Percentiles rank a stretch among this genome's conserved stretches.
These are phyloP conservation scores for Phaeophleospora eucalypticola DNA, from an alignment of 2,329 filamentous ascomycete genomes.

Conservation along the genomic window DNA sequence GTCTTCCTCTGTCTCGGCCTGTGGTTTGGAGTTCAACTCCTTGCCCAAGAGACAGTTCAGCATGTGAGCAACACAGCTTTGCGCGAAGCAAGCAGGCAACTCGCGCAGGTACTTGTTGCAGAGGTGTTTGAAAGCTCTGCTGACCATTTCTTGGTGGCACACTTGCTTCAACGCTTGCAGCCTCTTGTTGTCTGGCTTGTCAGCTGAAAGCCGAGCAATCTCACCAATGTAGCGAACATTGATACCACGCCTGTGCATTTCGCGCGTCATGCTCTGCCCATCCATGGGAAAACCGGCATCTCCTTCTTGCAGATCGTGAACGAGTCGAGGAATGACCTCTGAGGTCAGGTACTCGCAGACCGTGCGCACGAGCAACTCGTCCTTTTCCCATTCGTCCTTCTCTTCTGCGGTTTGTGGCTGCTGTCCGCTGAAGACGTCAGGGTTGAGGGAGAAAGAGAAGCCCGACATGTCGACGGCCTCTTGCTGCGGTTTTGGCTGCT, in stretches of 20 bases:
- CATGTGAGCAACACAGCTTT: conserved; percentile 76
- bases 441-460: conserved; percentile 86
- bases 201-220: conserved; percentile 60
- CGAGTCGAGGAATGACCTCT: conserved; percentile 75
- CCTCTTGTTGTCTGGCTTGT: conserved; percentile 61
- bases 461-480: conserved; percentile 79
- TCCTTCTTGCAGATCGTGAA: conserved; percentile 83
- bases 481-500: conserved; percentile 38
- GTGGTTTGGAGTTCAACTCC: conserved; percentile 70
- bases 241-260: conserved; percentile 94
- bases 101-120: conserved; percentile 73
- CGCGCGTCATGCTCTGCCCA: conserved; percentile 79
- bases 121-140: conserved; percentile 93
- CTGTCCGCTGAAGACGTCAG: conserved; percentile 92
- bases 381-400: conserved; percentile 73
- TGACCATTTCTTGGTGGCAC: conserved; percentile 84
- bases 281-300: conserved; percentile 99
- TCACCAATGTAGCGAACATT: conserved; percentile 94
- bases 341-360: conserved; percentile 74
- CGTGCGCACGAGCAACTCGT: conserved; percentile 83
- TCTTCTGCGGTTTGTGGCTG: conserved; percentile 84
- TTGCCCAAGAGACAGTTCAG: conserved; percentile 88
- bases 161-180: conserved; percentile 74
- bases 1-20: conserved; percentile 69
- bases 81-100: conserved; percentile 73